Conservation (phyloP, 2,329 filamentous ascomycete species). For the Aotearoamyces nothofagi region DNA sequence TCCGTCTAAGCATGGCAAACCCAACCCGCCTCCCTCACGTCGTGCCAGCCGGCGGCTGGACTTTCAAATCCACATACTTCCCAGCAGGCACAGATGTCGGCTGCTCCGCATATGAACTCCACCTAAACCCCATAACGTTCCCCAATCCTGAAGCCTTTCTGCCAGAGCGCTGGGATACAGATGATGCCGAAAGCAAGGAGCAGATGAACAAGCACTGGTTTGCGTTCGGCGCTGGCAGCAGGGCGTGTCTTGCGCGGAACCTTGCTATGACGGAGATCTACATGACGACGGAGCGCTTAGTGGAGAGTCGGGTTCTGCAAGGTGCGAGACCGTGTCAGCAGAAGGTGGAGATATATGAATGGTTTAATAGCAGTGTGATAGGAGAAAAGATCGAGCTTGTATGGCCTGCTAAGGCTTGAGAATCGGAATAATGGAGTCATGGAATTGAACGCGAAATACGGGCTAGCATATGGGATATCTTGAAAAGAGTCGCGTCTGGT, state of each 20-base stretch:
- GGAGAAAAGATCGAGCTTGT: conserved; percentile 28
- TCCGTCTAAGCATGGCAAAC: conserved; percentile 34
- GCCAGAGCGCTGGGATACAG: conserved; percentile 31
- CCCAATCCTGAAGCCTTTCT: conserved; percentile 25
- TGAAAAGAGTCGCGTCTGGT: too few relatives aligned
- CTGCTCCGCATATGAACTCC: conserved; percentile 28
- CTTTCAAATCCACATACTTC: conserved; percentile 18
- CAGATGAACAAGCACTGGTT: conserved; percentile 28
- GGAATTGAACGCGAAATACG: too few relatives aligned
- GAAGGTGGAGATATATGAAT: conserved; percentile 33
- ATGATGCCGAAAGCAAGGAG: conserved; percentile 15
- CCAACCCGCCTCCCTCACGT: conserved; percentile 32
- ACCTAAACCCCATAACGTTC: conserved; percentile 28
- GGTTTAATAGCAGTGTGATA: conserved; percentile 38
- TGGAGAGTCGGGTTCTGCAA: conserved; percentile 25
- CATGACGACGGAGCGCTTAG: conserved; percentile 26
- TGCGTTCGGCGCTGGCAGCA: conserved; percentile 30
- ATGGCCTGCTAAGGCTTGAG: conserved; percentile 5
- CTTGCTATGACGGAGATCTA: conserved; percentile 28
- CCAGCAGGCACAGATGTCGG: conserved; percentile 29
- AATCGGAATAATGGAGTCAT: background rate
- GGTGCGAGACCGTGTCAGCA: conserved; percentile 25
- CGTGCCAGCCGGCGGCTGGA: conserved; percentile 22
- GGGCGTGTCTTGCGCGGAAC: conserved; percentile 34
- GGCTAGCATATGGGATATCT: too few relatives aligned